phyloP scores from a whole-genome alignment of 1,284 basidiomycete genomes.

The Ceratobasidium sp. region DNA sequence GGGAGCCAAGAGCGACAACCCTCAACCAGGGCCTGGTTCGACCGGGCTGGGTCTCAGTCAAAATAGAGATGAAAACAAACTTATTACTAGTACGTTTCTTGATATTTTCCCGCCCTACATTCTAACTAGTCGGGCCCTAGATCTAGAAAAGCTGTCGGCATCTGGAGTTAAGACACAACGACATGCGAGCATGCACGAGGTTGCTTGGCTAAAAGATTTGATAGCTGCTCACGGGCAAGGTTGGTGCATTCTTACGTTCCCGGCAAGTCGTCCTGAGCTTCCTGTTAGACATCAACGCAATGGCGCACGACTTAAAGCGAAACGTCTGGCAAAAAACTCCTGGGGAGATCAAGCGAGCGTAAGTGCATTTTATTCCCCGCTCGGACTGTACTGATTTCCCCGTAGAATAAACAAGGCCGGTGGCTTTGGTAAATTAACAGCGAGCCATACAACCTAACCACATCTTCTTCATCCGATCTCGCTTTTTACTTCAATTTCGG shows the following conservation, averaged over 20 bases:
- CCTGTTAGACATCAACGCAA: slow-evolving; percentile 67
- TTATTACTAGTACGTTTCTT: slow-evolving; percentile 24
- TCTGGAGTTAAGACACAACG: slow-evolving; percentile 59
- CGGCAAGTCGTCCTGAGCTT: neutral
- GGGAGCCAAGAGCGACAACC: neutral
- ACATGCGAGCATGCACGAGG: slow-evolving; percentile 74
- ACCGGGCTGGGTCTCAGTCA: slow-evolving; percentile 32
- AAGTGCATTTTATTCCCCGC: slow-evolving; percentile 29
- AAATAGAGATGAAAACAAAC: slow-evolving; percentile 45
- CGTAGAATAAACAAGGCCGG: slow-evolving; percentile 40
- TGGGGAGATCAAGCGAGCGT: slow-evolving; percentile 70
- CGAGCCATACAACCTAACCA: neutral
- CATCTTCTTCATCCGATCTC: neutral
- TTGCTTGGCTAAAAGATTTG: slow-evolving; percentile 69
- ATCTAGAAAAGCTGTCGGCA: slow-evolving; percentile 56
- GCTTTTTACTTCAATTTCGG: neutral
- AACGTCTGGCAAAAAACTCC: slow-evolving; percentile 88
- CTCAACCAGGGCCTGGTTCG: neutral
- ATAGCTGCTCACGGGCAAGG: slow-evolving; percentile 67
- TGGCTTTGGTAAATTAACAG: slow-evolving; percentile 36
- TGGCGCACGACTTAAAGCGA: slow-evolving; percentile 80
- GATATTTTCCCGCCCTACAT: too few species aligned
- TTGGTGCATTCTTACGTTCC: neutral
- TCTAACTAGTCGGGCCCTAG: slow-evolving; percentile 47
- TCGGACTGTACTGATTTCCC: neutral